A percentile compares a stretch with the other conserved stretches of the same genome.
These are phyloP conservation scores for Ambrosia hybrid DNA, from an alignment of 140 eudicot genomes.

Conservation along the genomic window DNA sequence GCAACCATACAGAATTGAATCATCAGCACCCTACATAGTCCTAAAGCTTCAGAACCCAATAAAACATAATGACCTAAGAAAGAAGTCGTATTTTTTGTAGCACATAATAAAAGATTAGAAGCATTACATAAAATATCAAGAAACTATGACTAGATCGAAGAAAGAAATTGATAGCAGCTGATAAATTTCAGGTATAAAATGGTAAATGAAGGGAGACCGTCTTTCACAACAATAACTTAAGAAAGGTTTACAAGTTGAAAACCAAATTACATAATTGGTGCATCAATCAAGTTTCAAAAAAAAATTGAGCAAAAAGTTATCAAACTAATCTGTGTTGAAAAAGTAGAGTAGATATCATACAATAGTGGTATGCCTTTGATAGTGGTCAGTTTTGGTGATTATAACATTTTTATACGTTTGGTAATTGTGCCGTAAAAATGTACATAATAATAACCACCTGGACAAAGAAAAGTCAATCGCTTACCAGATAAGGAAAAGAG, in stretches of 20 bases:
- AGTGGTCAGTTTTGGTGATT: background rate
- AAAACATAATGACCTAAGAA: conserved; percentile 16
- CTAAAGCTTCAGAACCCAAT: conserved; percentile 19
- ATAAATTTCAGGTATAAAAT: conserved; percentile 4
- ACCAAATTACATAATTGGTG: conserved; percentile 2
- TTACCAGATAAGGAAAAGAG: background rate
- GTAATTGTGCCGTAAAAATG: background rate
- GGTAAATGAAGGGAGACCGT: background rate
- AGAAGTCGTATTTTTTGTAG: conserved; percentile 13
- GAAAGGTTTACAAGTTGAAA: conserved; percentile 2
- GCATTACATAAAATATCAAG: background rate
- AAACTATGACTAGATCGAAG: conserved; percentile 6
- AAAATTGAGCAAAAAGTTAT: conserved; percentile 12
- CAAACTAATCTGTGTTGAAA: conserved; percentile 2
- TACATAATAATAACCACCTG: background rate
- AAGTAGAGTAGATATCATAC: background rate
- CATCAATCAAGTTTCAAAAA: conserved; percentile 12
- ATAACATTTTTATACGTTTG: background rate
- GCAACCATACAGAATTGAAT: conserved; percentile 92
- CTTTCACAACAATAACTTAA: conserved; percentile 10
- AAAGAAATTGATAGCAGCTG: background rate
- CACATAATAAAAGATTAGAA: background rate
- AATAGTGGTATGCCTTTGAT: background rate
- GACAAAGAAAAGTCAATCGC: background rate
- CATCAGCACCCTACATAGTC: conserved; percentile 81